Percentiles rank a stretch among this genome's conserved stretches.
These are phyloP conservation scores for Pichia sp. DNA, from an alignment of 1,139 yeast species.

Conservation along the genomic window DNA sequence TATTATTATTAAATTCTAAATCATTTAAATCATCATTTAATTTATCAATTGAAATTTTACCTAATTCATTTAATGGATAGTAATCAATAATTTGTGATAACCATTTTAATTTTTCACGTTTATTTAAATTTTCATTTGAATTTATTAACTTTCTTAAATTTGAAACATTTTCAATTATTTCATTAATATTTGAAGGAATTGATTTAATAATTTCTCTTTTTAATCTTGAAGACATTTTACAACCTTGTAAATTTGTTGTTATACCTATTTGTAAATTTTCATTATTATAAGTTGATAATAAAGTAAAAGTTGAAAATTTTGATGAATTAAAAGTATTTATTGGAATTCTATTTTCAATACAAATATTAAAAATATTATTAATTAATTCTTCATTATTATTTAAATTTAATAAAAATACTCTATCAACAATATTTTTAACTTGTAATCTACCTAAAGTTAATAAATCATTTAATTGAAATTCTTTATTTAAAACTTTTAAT, in stretches of 20 bases:
- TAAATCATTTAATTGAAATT: conserved; percentile 40
- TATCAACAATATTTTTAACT: conserved; percentile 62
- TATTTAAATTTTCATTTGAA: conserved; percentile 56
- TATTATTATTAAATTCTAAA: too few relatives aligned
- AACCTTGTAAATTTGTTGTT: conserved; percentile 85
- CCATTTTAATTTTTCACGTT: conserved; percentile 67
- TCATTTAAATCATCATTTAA: conserved; percentile 33
- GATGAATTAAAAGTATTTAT: conserved; percentile 74
- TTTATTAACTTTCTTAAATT: conserved; percentile 52
- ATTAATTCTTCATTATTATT: conserved; percentile 7
- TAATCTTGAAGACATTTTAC: conserved; percentile 75
- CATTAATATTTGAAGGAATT: conserved; percentile 66
- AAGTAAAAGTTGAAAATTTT: conserved; percentile 65
- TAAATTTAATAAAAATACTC: conserved; percentile 57
- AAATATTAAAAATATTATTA: conserved; percentile 38
- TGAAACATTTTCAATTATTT: conserved; percentile 65
- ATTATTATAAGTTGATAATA: conserved; percentile 63
- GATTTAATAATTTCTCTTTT: conserved; percentile 63
- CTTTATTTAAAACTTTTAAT: conserved; percentile 32
- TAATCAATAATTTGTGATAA: conserved; percentile 86
- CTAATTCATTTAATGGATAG: conserved; percentile 67
- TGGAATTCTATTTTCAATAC: conserved; percentile 66
- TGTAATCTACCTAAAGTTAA: conserved; percentile 54
- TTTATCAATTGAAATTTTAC: conserved; percentile 51
- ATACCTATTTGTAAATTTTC: conserved; percentile 81